These are phyloP conservation scores for Suillus americanus DNA, from an alignment of 768 basidiomycete species.

Conservation along the genomic window DNA sequence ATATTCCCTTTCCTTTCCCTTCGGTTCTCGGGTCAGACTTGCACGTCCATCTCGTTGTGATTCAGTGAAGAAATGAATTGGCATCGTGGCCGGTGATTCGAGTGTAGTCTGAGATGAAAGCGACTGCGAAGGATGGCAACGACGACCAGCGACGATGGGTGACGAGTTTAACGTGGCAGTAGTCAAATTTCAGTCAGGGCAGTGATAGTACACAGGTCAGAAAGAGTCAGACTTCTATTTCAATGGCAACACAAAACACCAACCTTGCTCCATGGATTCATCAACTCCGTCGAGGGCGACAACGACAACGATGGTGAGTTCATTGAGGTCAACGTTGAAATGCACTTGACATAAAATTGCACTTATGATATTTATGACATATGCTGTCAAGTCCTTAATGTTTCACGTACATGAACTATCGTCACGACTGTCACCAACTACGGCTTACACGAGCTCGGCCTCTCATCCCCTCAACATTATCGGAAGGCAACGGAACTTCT, in stretches of 20 bases:
- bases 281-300: background rate
- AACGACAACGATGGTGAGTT: background rate
- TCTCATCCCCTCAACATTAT: background rate
- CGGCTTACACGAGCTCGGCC: background rate
- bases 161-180: slow-evolving; percentile 2
- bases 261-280: slow-evolving; percentile 1
- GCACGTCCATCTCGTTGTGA: background rate
- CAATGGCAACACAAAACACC: background rate
- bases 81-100: background rate
- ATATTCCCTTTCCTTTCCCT: background rate
- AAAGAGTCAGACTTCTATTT: background rate
- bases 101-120: background rate
- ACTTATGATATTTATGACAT: background rate
- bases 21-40: background rate
- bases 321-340: background rate
- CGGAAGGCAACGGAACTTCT: background rate
- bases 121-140: background rate
- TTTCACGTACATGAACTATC: background rate
- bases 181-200: background rate
- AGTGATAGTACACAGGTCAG: slow-evolving; percentile 4
- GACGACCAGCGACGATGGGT: background rate
- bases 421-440: background rate
- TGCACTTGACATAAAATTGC: background rate
- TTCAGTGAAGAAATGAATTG: slow-evolving; percentile 4
- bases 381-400: background rate